Evolutionary conservation across 2,329 filamentous ascomycete genomes (phyloP), one percentile per base, ranked within the genome.

Genomic region (Phialophora chinensis): DNA sequence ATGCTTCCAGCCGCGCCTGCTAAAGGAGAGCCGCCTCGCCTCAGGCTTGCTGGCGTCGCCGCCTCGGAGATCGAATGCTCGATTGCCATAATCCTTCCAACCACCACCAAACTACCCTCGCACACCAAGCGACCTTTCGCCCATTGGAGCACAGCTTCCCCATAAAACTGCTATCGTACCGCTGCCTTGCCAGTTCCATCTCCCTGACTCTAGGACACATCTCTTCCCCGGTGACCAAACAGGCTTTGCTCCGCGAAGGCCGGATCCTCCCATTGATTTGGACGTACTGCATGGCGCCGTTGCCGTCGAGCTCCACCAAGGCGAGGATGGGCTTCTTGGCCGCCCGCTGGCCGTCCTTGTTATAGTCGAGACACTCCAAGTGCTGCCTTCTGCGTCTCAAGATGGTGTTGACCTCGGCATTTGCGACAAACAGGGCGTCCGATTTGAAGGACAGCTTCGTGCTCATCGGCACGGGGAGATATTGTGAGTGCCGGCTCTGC

Each of bases 391-490:
- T 57, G 12, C 58, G 50, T 12, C 60, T 52, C 49, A 72, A 47
- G 38, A 72, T 69, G 4, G 53, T 10, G 17, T 61, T 66, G 38
- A 72, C 60, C 35, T 72, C 69, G 6, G 35, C 31, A 33, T 72
- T 69, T 4, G 58, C 57, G 29, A 72, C 62, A 44, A 72, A 72
- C 29, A 53, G 42, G 7, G n/a, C 52, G 50, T 72, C 70, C 11
- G 70, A 65, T 14, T 17, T 54, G 50, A 70, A 66, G 12, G 53
- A 59, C 23, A 63, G 52, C 44, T 56, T 55, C 25, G 53, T 62
- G 63, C 31, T 53, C 29, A 33, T 56, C 20, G 68, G 68, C 31
- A 68, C 54, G 17, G 63, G 61, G 4, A 70, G 66, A 20, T 44
- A 54, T 29, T 58, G 42, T 4, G 55, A 42, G n/a, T 47, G 31